A percentile compares a stretch with the other conserved stretches of the same genome.
Conservation (phyloP, 495 filamentous ascomycete species). For the Tuber umbilicatum region DNA sequence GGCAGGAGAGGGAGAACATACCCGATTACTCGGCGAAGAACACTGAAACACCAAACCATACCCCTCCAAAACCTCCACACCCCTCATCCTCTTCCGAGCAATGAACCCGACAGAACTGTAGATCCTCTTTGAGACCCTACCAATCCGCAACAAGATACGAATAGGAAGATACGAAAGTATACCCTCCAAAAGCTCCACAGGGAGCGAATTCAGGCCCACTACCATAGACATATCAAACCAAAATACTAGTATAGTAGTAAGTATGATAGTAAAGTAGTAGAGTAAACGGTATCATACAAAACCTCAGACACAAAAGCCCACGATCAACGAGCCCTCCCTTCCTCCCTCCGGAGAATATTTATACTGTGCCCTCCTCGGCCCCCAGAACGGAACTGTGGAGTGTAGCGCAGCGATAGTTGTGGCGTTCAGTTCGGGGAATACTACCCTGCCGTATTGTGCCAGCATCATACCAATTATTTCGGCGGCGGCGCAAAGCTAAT, state of each 20-base stretch:
- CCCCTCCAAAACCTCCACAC: slow-evolving; percentile 10
- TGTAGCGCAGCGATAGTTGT: neutral
- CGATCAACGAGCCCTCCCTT: neutral
- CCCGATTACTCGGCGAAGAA: slow-evolving; percentile 24
- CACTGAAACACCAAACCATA: slow-evolving; percentile 33
- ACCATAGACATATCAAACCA: neutral
- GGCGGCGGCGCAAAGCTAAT: neutral
- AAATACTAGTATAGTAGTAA: neutral
- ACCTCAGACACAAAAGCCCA: neutral
- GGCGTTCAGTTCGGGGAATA: neutral
- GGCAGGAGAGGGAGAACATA: neutral
- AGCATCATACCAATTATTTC: neutral
- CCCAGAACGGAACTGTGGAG: neutral
- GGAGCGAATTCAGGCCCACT: slow-evolving; percentile 13
- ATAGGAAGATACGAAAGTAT: slow-evolving; percentile 25
- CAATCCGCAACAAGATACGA: neutral
- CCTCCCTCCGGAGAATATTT: neutral
- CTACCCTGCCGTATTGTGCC: neutral
- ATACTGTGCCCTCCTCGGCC: neutral
- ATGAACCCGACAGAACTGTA: slow-evolving; percentile 6
- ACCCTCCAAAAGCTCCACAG: slow-evolving; percentile 27
- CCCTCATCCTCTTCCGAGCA: slow-evolving; percentile 22
- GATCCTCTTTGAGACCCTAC: neutral
- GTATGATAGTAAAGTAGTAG: neutral
- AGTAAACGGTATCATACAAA: neutral